Conservation (phyloP, 768 basidiomycete genomes). For the Termitomyces sp. region DNA sequence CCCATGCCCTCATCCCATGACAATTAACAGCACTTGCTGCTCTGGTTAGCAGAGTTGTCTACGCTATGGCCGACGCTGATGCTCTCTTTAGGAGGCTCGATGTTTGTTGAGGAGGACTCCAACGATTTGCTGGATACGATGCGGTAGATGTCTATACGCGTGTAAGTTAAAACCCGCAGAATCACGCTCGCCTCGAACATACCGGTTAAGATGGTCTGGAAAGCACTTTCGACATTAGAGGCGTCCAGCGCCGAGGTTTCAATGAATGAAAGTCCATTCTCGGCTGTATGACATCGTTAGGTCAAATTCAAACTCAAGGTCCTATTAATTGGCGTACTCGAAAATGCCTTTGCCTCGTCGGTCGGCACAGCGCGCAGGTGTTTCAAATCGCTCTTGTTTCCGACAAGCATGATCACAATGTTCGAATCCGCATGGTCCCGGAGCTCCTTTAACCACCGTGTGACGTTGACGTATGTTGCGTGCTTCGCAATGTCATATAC, state of each 20-base stretch:
- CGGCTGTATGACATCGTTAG: conserved; percentile 41
- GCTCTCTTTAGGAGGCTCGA: conserved; percentile 76
- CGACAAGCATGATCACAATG: conserved; percentile 94
- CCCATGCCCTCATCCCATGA: conserved; percentile 5
- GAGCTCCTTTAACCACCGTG: conserved; percentile 95
- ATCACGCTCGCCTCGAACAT: conserved; percentile 17
- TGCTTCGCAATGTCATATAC: conserved; percentile 96
- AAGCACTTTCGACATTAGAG: conserved; percentile 95
- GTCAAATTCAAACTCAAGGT: conserved; percentile 3
- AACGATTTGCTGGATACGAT: conserved; percentile 95
- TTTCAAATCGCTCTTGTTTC: conserved; percentile 99
- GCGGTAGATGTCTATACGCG: conserved; percentile 82
- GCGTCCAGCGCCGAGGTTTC: conserved; percentile 99
- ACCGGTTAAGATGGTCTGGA: conserved; percentile 96
- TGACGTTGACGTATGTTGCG: conserved; percentile 90
- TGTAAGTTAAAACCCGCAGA: conserved; percentile 1
- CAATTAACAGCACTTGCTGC: conserved; percentile 58
- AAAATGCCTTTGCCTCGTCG: conserved; percentile 92
- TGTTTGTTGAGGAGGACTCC: conserved; percentile 75
- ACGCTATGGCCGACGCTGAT: conserved; percentile 80
- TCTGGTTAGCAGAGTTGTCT: conserved; percentile 50
- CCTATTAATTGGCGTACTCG: conserved; percentile 48
- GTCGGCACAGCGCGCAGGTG: conserved; percentile 95
- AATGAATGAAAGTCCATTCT: conserved; percentile 91
- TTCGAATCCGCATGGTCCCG: conserved; percentile 92